These are phyloP conservation scores for Blakeslea trispora DNA, from an alignment of 371 early-diverging fungal genomes.

Conservation along the genomic window DNA sequence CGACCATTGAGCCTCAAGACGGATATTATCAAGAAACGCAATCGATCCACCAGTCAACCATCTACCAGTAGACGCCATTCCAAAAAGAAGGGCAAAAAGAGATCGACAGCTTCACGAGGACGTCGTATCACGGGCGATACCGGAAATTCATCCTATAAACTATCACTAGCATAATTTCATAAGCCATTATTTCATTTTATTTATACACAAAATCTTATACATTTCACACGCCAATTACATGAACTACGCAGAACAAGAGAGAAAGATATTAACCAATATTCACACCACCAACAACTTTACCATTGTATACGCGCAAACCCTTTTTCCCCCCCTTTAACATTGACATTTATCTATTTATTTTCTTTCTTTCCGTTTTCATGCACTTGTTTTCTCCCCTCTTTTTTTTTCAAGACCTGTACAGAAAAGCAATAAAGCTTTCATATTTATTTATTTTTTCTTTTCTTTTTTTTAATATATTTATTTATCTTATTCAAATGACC, in stretches of 20 bases:
- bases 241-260: too few relatives aligned
- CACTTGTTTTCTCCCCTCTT: too few relatives aligned
- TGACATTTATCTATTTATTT: constrained; percentile 2
- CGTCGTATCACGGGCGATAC: constrained; percentile 7
- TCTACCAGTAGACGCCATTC: neutral
- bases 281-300: too few relatives aligned
- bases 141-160: constrained; percentile 1
- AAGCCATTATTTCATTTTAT: neutral
- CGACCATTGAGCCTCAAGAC: constrained; percentile 37
- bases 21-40: constrained; percentile 38
- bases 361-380: neutral
- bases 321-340: neutral
- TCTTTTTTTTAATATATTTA: too few relatives aligned
- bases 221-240: too few relatives aligned
- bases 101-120: neutral
- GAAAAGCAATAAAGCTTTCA: neutral
- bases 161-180: neutral
- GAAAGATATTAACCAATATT: too few relatives aligned
- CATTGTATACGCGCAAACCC: too few relatives aligned
- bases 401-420: neutral
- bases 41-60: constrained; percentile 11
- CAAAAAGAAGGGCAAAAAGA: constrained; percentile 3
- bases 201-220: neutral
- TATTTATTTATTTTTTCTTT: too few relatives aligned
- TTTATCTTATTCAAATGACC: neutral